Base-by-base conservation (phyloP, 257 asterid genomes). In the Solanum medicagineum region DNA sequence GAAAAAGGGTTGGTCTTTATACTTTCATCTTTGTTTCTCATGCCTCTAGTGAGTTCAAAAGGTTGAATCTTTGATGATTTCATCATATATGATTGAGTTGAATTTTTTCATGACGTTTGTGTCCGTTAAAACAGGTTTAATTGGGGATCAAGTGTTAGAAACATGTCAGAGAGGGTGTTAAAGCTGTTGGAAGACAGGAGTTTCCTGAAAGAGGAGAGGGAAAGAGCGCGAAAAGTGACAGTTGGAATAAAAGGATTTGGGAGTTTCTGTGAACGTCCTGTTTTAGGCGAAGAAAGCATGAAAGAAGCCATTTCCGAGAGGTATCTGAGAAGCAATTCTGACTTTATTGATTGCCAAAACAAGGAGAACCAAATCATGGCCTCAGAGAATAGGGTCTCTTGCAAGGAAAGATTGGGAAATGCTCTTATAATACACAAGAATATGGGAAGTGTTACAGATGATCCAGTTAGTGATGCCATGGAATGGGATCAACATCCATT, bases 211-310 rank as follows among this genome's bases (percentile, higher is more conserved):
- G 97, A 94, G 51, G 97, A 94, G 88, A 92, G 98, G 83, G 89
- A 85, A 19, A 91, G 90, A 86, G 92, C 92, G 8, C 89, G 96
- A 85, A 92, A 91, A 89, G 86, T 94, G 66, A 89, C 91, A 15
- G 81, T 91, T 49, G 98, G 94, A 65, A 94, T 94, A 88, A 91
- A 93, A 89, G 98, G 98, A 8, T 92, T 91, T 42, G 98, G 97
- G 80, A 95, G 98, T 80, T 91, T 93, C 77, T 81, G 84, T 87
- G 75, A 87, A 47, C 70, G 83, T 9, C 73, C 88, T 2, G 19
- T 24, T 57, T 57, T 86, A 14, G 16, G 62, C 0, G 85, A 70
- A 22, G 83, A 75, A 6, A 63, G 36, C 29, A 56, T 49, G 55
- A 81, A 70, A 66, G 81, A 68, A 54, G 80, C 20, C 32, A 55